A percentile compares a stretch with the other conserved stretches of the same genome.
Evolutionary conservation across 495 filamentous ascomycete genomes (phyloP).

Genomic region (Penicillium maclennaniae): DNA sequence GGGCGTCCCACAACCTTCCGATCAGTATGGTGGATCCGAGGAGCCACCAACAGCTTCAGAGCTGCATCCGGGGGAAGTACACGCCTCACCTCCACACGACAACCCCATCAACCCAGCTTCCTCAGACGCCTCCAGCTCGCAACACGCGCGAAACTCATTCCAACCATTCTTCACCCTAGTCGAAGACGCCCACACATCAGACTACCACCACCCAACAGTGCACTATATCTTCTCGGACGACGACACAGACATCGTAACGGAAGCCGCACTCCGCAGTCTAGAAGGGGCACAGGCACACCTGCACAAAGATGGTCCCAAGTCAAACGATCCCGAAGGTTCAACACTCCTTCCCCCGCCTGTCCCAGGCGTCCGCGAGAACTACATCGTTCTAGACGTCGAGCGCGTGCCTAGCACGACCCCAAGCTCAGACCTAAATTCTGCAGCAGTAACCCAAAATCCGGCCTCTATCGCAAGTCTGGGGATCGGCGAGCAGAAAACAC

Average conservation of each 20-base stretch:
- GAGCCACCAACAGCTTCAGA: slow-evolving; percentile 13
- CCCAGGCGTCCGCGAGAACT: slow-evolving; percentile 41
- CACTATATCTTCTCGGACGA: slow-evolving; percentile 92
- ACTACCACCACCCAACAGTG: slow-evolving; percentile 70
- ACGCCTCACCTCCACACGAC: slow-evolving; percentile 10
- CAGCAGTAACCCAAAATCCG: slow-evolving; percentile 7
- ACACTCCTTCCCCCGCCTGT: slow-evolving; percentile 36
- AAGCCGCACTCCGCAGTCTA: slow-evolving; percentile 44
- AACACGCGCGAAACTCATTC: slow-evolving; percentile 13
- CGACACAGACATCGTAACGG: slow-evolving; percentile 59
- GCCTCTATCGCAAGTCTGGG: slow-evolving; percentile 1
- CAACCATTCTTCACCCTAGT: slow-evolving; percentile 54
- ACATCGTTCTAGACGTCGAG: slow-evolving; percentile 42
- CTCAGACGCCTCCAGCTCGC: too few relatives aligned
- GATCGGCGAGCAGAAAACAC: background rate
- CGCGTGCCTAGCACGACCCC: slow-evolving; percentile 7
- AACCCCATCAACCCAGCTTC: background rate
- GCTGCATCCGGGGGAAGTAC: slow-evolving; percentile 1
- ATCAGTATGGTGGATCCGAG: slow-evolving; percentile 19
- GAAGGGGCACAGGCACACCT: slow-evolving; percentile 24
- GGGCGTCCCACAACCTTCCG: slow-evolving; percentile 20
- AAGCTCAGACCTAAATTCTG: slow-evolving; percentile 1
- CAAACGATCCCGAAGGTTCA: slow-evolving; percentile 12
- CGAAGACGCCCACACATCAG: slow-evolving; percentile 42
- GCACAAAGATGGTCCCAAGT: slow-evolving; percentile 11